Evolutionary conservation across 2,329 filamentous ascomycete species (phyloP).

Genomic region (Aphanocladium album): DNA sequence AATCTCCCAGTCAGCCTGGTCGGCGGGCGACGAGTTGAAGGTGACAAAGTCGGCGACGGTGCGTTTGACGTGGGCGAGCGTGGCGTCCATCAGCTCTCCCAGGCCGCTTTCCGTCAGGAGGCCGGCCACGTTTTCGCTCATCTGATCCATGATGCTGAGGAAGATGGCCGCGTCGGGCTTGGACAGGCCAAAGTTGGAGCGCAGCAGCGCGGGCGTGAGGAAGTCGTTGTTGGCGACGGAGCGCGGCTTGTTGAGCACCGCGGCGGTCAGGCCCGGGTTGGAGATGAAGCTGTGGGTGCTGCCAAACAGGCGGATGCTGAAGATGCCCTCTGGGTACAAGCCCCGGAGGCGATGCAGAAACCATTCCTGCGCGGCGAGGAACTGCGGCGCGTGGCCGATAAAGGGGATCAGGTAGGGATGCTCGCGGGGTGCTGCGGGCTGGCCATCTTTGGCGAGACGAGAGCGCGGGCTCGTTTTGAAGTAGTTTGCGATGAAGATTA

Average conservation of each 20-base stretch:
- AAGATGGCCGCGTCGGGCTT: conserved; percentile 24
- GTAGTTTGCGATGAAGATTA: background rate
- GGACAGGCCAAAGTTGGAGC: conserved; percentile 29
- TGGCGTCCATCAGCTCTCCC: conserved; percentile 18
- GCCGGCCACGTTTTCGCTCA: conserved; percentile 23
- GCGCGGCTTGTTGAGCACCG: conserved; percentile 26
- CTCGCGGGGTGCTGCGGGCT: conserved; percentile 22
- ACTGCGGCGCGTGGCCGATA: conserved; percentile 30
- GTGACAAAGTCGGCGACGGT: conserved; percentile 32
- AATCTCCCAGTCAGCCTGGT: conserved; percentile 37
- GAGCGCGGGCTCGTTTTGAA: background rate
- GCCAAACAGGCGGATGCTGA: conserved; percentile 30
- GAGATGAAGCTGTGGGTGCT: conserved; percentile 30
- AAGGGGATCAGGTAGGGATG: conserved; percentile 31
- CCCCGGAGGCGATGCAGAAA: conserved; percentile 28
- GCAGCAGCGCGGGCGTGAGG: conserved; percentile 23
- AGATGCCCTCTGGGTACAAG: conserved; percentile 29
- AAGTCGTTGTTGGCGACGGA: conserved; percentile 23
- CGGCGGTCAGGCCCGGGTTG: conserved; percentile 25
- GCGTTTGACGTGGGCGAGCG: conserved; percentile 22
- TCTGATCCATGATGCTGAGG: conserved; percentile 23
- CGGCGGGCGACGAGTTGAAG: conserved; percentile 32
- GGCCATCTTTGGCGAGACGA: conserved; percentile 1
- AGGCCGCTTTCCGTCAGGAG: conserved; percentile 23
- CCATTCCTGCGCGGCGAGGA: conserved; percentile 23